Evolutionary conservation across 1,284 basidiomycete genomes (phyloP), one percentile per base, ranked within the genome.

Genomic region (Caloboletus inedulis): DNA sequence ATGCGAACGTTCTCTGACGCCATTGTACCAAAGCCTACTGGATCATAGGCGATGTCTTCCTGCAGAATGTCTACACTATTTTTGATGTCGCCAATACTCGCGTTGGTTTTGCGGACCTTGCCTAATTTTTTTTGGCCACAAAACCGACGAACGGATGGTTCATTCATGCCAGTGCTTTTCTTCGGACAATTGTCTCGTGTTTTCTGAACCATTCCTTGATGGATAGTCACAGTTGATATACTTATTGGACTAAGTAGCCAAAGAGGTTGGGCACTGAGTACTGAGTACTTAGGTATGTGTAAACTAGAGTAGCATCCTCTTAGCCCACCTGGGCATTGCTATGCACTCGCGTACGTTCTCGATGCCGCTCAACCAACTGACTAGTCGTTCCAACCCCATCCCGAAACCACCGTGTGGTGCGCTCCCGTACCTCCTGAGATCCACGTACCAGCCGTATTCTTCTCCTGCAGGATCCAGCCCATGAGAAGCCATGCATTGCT

Each of bases 391-490:
- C 65, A 94, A 94, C 5, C 94, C 94, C 74, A 97, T 78, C 5
- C 94, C 94, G 73, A 94, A 97, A 5, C 94, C 94, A 21, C 89
- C 93, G 71, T 96, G 93, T 3, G 91, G 87, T 19, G 88, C 85
- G n/a, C 85, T 85, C 7, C 94, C 94, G 61, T 77, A 87, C 62
- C 77, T 77, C 52, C 94, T 75, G 56, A 96, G 68, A 61, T 96
- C 92, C 49, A 85, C 59, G 71, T 97, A 98, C 94, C 94, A 97
- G 36, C 73, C 72, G 62, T 93, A 94, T 31, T 81, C 81, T 25
- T 77, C 78, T 36, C 64, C 68, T 10, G 54, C 23, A 4, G 64
- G 67, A 40, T 78, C 72, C 59, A 85, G 64, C 13, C 80, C 80
- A 33, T 77, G 73, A 27, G 65, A 63, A 19, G 65, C 60, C 73